Conservation (phyloP, 495 filamentous ascomycete genomes). For the Neurospora sp. region DNA sequence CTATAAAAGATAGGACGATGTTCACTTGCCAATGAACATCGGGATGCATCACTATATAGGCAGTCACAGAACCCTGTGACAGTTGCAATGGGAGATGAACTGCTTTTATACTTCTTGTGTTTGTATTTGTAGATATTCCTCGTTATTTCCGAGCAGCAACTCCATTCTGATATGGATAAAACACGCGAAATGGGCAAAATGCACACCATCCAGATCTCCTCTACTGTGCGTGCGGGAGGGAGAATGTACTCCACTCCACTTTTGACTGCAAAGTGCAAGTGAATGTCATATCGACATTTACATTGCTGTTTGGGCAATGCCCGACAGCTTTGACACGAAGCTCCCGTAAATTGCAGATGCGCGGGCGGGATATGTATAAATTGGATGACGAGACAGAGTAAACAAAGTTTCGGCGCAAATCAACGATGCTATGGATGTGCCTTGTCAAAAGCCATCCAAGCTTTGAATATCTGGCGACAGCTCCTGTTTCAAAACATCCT, state of each 20-base stretch:
- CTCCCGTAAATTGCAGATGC: neutral
- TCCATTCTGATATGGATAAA: neutral
- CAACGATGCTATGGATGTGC: neutral
- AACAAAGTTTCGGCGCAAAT: neutral
- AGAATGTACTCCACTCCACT: neutral
- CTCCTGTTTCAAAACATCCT: neutral
- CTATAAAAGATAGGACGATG: too few species aligned
- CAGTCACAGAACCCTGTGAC: too few species aligned
- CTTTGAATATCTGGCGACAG: neutral
- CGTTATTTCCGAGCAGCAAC: neutral
- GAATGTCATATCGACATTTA: neutral
- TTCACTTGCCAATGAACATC: too few species aligned
- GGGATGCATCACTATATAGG: too few species aligned
- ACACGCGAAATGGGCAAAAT: neutral
- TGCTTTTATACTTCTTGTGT: too few species aligned
- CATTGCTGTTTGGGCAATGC: neutral
- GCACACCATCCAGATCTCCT: neutral
- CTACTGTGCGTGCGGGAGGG: neutral
- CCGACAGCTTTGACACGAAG: neutral
- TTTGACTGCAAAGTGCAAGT: neutral
- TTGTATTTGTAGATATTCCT: too few species aligned
- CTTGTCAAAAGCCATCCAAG: neutral
- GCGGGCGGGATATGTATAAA: neutral
- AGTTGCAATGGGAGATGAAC: too few species aligned
- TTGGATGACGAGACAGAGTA: neutral